These are phyloP conservation scores for Neurospora sp. DNA, from an alignment of 495 filamentous ascomycete genomes.

Conservation along the genomic window DNA sequence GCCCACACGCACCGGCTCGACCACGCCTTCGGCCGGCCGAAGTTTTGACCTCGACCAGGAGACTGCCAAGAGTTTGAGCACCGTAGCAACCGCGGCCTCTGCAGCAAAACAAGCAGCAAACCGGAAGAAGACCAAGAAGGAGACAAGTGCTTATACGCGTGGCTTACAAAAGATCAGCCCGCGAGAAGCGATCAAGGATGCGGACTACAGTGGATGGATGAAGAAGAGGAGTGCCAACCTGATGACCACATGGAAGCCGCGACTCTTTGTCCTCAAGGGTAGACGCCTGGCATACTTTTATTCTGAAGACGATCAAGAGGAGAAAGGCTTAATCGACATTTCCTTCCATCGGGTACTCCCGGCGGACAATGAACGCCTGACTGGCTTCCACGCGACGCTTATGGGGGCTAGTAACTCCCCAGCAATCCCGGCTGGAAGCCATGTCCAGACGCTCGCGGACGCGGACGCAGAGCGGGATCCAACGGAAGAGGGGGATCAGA, in stretches of 20 bases:
- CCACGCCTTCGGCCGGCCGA: slow-evolving; percentile 70
- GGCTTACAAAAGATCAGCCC: slow-evolving; percentile 78
- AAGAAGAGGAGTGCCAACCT: slow-evolving; percentile 94
- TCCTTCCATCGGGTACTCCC: slow-evolving; percentile 91
- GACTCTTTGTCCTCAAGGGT: slow-evolving; percentile 87
- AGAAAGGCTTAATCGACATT: slow-evolving; percentile 94
- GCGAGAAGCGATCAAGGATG: slow-evolving; percentile 70
- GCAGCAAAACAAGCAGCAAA: slow-evolving; percentile 28
- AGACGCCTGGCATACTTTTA: slow-evolving; percentile 94
- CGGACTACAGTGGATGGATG: slow-evolving; percentile 98
- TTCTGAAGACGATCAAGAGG: slow-evolving; percentile 79
- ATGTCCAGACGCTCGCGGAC: slow-evolving; percentile 43
- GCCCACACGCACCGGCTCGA: slow-evolving; percentile 69
- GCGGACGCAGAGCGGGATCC: slow-evolving; percentile 31
- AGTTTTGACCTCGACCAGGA: slow-evolving; percentile 73
- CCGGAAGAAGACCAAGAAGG: slow-evolving; percentile 68
- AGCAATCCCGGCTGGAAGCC: slow-evolving; percentile 57
- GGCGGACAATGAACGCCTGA: slow-evolving; percentile 84
- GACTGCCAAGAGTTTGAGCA: slow-evolving; percentile 43
- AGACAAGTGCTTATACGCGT: slow-evolving; percentile 85
- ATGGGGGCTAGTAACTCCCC: slow-evolving; percentile 75
- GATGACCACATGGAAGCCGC: slow-evolving; percentile 94
- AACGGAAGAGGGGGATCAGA: slow-evolving; percentile 41
- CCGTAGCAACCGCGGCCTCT: slow-evolving; percentile 32
- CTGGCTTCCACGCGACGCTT: slow-evolving; percentile 80